A percentile compares a stretch with the other conserved stretches of the same genome.
Conservation (phyloP, 768 basidiomycete species). For the Artomyces pyxidatus region DNA sequence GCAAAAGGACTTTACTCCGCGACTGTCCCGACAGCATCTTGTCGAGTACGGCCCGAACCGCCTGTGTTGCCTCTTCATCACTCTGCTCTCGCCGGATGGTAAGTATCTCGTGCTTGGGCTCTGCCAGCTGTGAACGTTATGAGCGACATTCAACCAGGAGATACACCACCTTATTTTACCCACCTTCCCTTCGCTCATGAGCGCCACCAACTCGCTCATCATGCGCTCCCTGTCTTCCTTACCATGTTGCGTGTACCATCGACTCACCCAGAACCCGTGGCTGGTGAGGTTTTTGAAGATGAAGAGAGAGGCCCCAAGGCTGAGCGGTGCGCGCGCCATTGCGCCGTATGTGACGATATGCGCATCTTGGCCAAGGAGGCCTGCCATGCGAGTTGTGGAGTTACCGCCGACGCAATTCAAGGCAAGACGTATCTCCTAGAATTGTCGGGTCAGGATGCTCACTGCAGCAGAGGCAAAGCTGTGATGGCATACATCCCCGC, state of each 20-base stretch:
- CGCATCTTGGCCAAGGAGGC: constrained; percentile 55
- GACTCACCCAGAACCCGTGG: constrained; percentile 74
- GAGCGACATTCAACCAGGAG: background rate
- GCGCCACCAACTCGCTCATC: constrained; percentile 40
- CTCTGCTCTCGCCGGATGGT: constrained; percentile 33
- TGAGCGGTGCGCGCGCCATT: constrained; percentile 79
- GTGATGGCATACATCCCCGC: constrained; percentile 40
- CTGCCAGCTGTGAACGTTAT: constrained; percentile 41
- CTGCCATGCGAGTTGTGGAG: constrained; percentile 60
- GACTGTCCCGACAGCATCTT: constrained; percentile 28
- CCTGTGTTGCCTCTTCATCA: constrained; percentile 29
- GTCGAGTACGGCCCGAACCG: constrained; percentile 27
- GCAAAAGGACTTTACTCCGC: constrained; percentile 45
- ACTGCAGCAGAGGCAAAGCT: background rate
- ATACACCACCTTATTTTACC: constrained; percentile 2
- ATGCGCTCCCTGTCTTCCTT: constrained; percentile 41
- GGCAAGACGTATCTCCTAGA: constrained; percentile 35
- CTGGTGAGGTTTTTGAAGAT: constrained; percentile 79
- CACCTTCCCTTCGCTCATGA: constrained; percentile 51
- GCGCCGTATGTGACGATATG: constrained; percentile 85
- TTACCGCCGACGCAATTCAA: constrained; percentile 61
- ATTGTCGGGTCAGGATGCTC: background rate
- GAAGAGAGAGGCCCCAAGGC: constrained; percentile 68
- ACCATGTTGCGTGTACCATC: constrained; percentile 52
- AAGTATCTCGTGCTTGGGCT: constrained; percentile 64